Conservation (phyloP, 2,329 filamentous ascomycete genomes). For the Penicillium decumbens region DNA sequence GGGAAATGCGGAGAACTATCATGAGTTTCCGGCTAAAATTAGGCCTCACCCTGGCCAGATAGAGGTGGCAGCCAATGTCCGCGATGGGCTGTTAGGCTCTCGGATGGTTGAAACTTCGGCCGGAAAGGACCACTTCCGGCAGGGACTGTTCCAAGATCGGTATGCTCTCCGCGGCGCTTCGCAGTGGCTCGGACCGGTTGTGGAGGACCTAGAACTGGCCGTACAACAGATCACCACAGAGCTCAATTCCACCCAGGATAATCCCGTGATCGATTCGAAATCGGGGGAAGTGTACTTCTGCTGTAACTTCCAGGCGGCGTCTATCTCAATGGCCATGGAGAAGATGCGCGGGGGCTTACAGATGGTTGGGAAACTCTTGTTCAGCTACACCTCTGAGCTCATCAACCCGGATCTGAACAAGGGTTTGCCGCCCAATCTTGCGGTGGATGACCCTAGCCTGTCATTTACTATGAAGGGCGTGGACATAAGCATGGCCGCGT, state of each 20-base stretch:
- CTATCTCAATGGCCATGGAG: slow-evolving; percentile 62
- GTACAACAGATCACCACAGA: slow-evolving; percentile 55
- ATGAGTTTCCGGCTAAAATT: slow-evolving; percentile 55
- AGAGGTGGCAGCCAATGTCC: slow-evolving; percentile 44
- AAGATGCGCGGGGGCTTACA: slow-evolving; percentile 52
- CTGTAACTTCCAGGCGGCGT: slow-evolving; percentile 63
- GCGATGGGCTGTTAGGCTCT: too few species aligned
- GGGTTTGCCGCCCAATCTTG: slow-evolving; percentile 61
- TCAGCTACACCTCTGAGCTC: slow-evolving; percentile 59
- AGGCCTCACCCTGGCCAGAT: slow-evolving; percentile 60
- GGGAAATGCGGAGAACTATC: slow-evolving; percentile 54
- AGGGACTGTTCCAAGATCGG: slow-evolving; percentile 55
- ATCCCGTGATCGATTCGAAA: slow-evolving; percentile 55
- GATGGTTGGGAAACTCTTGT: slow-evolving; percentile 60
- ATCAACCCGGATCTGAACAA: slow-evolving; percentile 58
- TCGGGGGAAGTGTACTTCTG: slow-evolving; percentile 51
- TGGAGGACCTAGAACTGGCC: slow-evolving; percentile 60
- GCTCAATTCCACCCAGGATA: slow-evolving; percentile 64
- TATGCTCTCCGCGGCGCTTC: slow-evolving; percentile 61
- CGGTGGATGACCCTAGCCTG: slow-evolving; percentile 40
- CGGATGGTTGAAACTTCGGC: too few species aligned
- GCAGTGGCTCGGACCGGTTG: slow-evolving; percentile 64
- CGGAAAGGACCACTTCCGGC: slow-evolving; percentile 11
- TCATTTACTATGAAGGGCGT: slow-evolving; percentile 59
- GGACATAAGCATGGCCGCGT: slow-evolving; percentile 62